Conservation (phyloP, 805 yeast genomes). For the Sugiyamaella boreocaroliniensis region DNA sequence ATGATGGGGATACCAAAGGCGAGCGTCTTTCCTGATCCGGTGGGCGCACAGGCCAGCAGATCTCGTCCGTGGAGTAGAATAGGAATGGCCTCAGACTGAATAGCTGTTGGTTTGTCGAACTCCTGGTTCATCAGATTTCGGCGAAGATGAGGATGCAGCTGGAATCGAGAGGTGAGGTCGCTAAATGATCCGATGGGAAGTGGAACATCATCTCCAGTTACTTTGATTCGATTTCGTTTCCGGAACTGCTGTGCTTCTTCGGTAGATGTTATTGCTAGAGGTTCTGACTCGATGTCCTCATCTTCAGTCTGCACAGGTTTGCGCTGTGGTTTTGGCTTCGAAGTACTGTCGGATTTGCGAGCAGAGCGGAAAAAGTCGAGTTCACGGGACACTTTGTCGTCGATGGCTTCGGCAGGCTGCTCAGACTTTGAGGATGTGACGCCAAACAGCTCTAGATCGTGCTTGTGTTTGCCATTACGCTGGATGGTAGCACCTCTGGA, state of each 20-base stretch:
- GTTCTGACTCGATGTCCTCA: constrained; percentile 30
- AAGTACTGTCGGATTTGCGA: constrained; percentile 23
- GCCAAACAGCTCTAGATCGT: constrained; percentile 26
- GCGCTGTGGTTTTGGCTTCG: background rate
- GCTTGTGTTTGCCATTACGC: constrained; percentile 42
- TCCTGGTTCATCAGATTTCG: constrained; percentile 60
- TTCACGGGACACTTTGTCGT: constrained; percentile 57
- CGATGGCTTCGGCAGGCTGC: constrained; percentile 37
- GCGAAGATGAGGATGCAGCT: constrained; percentile 51
- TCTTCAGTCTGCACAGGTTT: constrained; percentile 18
- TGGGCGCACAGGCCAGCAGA: constrained; percentile 90
- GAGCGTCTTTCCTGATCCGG: constrained; percentile 96
- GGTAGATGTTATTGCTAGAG: constrained; percentile 42
- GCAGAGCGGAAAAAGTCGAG: constrained; percentile 66
- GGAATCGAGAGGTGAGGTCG: constrained; percentile 65
- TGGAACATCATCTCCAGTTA: constrained; percentile 82
- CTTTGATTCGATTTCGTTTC: constrained; percentile 55
- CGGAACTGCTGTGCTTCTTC: constrained; percentile 60
- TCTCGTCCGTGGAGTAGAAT: constrained; percentile 63
- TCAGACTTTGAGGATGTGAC: constrained; percentile 20
- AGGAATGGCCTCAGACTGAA: constrained; percentile 89
- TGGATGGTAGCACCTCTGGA: constrained; percentile 80
- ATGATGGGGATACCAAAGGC: constrained; percentile 82
- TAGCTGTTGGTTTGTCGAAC: constrained; percentile 83
- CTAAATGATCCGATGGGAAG: constrained; percentile 85